Evolutionary conservation across 1,139 yeast species (phyloP).

Genomic region (Lizanozyma gosingica): DNA sequence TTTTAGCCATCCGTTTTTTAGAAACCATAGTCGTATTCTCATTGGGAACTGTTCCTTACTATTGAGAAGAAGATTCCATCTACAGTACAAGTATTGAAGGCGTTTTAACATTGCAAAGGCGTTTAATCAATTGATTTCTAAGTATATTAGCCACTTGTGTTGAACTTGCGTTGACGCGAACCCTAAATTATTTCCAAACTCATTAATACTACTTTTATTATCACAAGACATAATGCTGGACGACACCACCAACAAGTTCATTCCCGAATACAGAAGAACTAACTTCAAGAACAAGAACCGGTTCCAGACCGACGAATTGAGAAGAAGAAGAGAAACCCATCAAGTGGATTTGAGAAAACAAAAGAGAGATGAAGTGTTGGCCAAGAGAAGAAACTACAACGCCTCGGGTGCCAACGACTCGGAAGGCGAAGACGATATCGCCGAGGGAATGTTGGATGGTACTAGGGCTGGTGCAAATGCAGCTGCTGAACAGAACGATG

Average conservation of each 20-base stretch:
- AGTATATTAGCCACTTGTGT: too few relatives aligned
- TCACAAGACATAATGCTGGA: constrained; percentile 45
- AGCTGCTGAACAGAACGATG: constrained; percentile 28
- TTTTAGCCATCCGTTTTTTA: too few relatives aligned
- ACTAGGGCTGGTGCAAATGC: constrained; percentile 36
- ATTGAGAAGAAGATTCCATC: too few relatives aligned
- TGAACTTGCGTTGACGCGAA: too few relatives aligned
- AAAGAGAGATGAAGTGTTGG: constrained; percentile 87
- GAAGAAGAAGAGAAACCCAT: constrained; percentile 96
- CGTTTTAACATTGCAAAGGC: too few relatives aligned
- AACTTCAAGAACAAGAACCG: constrained; percentile 92
- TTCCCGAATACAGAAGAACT: constrained; percentile 96
- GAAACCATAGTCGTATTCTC: too few relatives aligned
- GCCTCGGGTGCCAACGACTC: constrained; percentile 26
- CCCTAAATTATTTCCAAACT: not conserved
- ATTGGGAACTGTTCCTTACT: too few relatives aligned
- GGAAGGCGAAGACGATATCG: constrained; percentile 37
- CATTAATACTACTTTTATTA: not conserved
- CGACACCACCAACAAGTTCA: constrained; percentile 76
- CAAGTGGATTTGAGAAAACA: constrained; percentile 96
- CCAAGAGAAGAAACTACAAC: constrained; percentile 80
- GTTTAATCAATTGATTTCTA: too few relatives aligned
- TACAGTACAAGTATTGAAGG: too few relatives aligned
- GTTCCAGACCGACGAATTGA: constrained; percentile 90
- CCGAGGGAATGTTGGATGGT: constrained; percentile 25